Evolutionary conservation across 2,329 filamentous ascomycete genomes (phyloP).

Genomic region (Phaeophleospora eucalypticola): DNA sequence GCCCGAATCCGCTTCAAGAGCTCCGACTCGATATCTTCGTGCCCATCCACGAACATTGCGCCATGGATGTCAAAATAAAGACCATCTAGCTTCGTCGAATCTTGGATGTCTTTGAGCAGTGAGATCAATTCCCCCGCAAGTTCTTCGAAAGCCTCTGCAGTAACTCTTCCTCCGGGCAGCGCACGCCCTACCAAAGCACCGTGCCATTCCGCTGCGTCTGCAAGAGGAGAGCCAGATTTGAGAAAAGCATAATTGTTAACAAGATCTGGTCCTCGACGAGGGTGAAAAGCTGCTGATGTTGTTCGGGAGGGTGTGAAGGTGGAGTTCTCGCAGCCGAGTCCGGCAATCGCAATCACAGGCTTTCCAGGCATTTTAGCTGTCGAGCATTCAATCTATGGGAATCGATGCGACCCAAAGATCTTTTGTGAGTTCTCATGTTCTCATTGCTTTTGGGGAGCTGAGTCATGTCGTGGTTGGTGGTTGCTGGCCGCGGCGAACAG

Average conservation of each 20-base stretch:
- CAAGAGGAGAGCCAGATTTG: conserved; percentile 6
- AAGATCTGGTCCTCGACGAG: conserved; percentile 11
- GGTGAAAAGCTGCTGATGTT: conserved; percentile 9
- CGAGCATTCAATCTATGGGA: too few relatives aligned
- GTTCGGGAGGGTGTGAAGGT: conserved; percentile 16
- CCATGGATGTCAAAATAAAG: conserved; percentile 23
- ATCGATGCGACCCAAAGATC: too few relatives aligned
- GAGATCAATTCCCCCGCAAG: conserved; percentile 12
- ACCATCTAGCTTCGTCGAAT: conserved; percentile 10
- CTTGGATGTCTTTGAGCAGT: conserved; percentile 5
- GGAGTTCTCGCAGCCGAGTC: conserved; percentile 15
- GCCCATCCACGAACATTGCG: conserved; percentile 21
- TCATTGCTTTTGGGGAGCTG: too few relatives aligned
- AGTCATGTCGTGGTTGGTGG: too few relatives aligned
- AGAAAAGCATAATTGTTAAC: conserved; percentile 12
- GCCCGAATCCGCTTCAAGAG: conserved; percentile 15
- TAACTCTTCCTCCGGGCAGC: conserved; percentile 20
- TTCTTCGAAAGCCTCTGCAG: conserved; percentile 16
- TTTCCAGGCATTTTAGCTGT: conserved; percentile 1
- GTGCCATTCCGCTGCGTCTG: conserved; percentile 13
- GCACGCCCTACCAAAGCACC: conserved; percentile 16
- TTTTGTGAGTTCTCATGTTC: too few relatives aligned
- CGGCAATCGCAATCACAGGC: conserved; percentile 14
- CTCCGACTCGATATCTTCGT: conserved; percentile 18
- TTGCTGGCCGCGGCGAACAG: not conserved